Base-by-base conservation (phyloP, 2,329 filamentous ascomycete species). In the Cadophora gregata region DNA sequence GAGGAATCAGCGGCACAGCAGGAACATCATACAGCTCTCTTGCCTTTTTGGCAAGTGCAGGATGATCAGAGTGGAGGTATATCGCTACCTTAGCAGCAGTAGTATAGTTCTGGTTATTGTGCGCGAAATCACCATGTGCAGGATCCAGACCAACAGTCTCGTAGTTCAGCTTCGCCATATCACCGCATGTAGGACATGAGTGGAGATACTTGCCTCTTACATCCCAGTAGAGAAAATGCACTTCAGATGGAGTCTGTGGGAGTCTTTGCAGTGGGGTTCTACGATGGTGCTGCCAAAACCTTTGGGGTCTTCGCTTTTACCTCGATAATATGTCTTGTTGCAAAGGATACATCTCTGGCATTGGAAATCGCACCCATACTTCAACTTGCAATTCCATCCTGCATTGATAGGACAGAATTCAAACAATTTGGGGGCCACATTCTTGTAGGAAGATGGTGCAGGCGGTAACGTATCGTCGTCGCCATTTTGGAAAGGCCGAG, bases 151-250 rank as follows among this genome's bases (percentile, higher is more conserved):
- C 62, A 6, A 67, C 24, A 14, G 27, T 42, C 42, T 71, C 59
- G 21, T 56, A 69, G 38, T 64, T 67, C n/a, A 71, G 42, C 4
- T 53, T 38, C 12, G 68, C 51, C 33, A 53, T 60, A 5, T 53
- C 8, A 21, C 48, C 29, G 36, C 70, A 73, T 3, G 1, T 38
- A 3, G 67, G 69, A 62, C 70, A 71, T 3, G 21, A 50, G 42
- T 64, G 66, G 5, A 66, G 38, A 47, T 67, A 67, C 51, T 33
- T 62, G 14, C 47, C 59, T 9, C 62, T 65, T 0, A 5, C 4
- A 45, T 72, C 65, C 69, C 70, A 72, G 14, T 60, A 65, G 1
- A 16, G 21, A 70, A 66, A 12, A 69, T 66, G 33, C 68, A 71
- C 14, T 65, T 60, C 14, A 67, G 19, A n/a, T 70, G 70, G 55